Evolutionary conservation across 2,329 filamentous ascomycete genomes (phyloP).

Genomic region (Fusarium brevicatenulatum): DNA sequence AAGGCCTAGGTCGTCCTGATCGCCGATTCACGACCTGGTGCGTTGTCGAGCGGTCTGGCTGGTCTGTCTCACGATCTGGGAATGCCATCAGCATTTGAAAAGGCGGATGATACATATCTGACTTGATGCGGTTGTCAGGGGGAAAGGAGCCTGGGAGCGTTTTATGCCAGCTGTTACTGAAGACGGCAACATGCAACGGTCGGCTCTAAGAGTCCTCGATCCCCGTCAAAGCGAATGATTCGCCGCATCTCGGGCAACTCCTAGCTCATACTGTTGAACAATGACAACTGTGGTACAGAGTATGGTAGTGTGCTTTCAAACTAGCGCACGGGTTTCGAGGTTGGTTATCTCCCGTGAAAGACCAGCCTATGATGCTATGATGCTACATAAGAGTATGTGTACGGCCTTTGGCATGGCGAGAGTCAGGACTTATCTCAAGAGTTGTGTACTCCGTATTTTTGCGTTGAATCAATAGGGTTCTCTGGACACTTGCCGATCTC

Average conservation of each 20-base stretch:
- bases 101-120: neutral
- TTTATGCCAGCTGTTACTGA: neutral
- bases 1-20: slow-evolving; percentile 22
- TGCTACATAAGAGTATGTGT: neutral
- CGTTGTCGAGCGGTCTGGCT: slow-evolving; percentile 32
- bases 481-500: slow-evolving; percentile 2
- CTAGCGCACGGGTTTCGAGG: slow-evolving; percentile 10
- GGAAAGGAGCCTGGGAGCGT: neutral
- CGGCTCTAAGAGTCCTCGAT: slow-evolving; percentile 11
- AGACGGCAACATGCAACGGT: neutral
- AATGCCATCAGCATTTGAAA: neutral
- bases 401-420: slow-evolving; percentile 1
- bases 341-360: neutral
- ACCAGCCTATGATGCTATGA: neutral
- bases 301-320: neutral
- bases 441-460: neutral
- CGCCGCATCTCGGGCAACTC: slow-evolving; percentile 7
- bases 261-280: neutral
- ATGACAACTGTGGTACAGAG: neutral
- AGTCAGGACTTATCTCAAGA: neutral
- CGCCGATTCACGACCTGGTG: slow-evolving; percentile 34
- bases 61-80: slow-evolving; percentile 2
- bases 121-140: neutral
- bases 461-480: neutral
- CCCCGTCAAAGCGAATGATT: neutral